Conservation (phyloP, 805 yeast genomes). For the Lipomyces kockii region DNA sequence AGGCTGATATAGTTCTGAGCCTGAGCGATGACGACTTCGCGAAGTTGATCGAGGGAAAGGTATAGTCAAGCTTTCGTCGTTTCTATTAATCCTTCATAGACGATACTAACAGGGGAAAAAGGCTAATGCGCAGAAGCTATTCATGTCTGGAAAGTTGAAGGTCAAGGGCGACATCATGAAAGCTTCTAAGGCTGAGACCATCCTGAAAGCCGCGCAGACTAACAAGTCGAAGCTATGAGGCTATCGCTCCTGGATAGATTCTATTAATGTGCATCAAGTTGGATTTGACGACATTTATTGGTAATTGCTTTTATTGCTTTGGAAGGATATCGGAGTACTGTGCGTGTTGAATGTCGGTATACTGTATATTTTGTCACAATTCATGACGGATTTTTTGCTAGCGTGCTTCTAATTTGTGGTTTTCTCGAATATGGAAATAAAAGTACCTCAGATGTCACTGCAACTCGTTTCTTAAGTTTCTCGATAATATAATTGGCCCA, state of each 20-base stretch:
- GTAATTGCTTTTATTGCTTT: neutral
- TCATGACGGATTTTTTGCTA: neutral
- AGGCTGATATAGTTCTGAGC: conserved; percentile 66
- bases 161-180: conserved; percentile 90
- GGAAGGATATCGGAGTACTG: neutral
- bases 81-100: neutral
- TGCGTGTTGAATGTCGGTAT: neutral
- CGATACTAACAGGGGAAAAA: neutral
- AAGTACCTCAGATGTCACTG: neutral
- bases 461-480: neutral
- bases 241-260: neutral
- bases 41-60: conserved; percentile 72
- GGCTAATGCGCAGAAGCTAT: conserved; percentile 81
- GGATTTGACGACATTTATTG: neutral
- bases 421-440: neutral
- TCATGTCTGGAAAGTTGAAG: conserved; percentile 82
- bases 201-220: conserved; percentile 36
- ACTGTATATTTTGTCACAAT: neutral
- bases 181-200: conserved; percentile 58
- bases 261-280: neutral
- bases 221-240: conserved; percentile 36
- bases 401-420: neutral
- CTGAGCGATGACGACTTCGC: conserved; percentile 71
- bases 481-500: neutral
- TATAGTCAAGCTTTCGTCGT: neutral